These are phyloP conservation scores for Suillus discolor DNA, from an alignment of 768 basidiomycete species.

Conservation along the genomic window DNA sequence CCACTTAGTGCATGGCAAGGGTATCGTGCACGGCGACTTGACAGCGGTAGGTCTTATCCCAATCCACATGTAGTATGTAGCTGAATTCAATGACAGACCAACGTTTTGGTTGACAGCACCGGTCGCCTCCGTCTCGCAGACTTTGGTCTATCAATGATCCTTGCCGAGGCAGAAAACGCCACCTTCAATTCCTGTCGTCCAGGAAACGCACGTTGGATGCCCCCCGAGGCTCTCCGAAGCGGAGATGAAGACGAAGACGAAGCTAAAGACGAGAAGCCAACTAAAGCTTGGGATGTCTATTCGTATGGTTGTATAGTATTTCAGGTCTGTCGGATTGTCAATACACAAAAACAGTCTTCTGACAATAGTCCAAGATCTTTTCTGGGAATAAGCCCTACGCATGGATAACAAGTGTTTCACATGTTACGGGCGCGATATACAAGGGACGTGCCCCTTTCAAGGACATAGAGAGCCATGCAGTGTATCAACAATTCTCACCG, in stretches of 20 bases:
- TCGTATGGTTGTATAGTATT: background rate
- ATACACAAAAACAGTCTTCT: background rate
- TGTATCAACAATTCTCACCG: background rate
- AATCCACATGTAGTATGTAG: background rate
- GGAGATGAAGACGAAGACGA: background rate
- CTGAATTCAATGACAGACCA: slow-evolving; percentile 26
- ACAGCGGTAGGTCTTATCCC: slow-evolving; percentile 37
- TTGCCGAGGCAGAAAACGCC: slow-evolving; percentile 33
- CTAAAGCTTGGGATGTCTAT: slow-evolving; percentile 13
- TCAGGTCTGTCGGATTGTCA: background rate
- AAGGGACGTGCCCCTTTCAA: background rate
- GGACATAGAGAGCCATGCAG: background rate
- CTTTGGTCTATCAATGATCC: slow-evolving; percentile 37
- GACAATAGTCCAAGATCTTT: slow-evolving; percentile 23
- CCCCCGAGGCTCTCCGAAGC: slow-evolving; percentile 17
- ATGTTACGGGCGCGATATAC: slow-evolving; percentile 11
- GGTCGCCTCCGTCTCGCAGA: slow-evolving; percentile 37
- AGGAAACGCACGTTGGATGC: slow-evolving; percentile 17
- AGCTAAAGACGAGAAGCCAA: slow-evolving; percentile 12
- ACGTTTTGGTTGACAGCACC: slow-evolving; percentile 37
- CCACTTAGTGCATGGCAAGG: slow-evolving; percentile 12
- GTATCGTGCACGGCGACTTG: slow-evolving; percentile 49
- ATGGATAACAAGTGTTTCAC: slow-evolving; percentile 8
- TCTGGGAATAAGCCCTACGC: slow-evolving; percentile 26
- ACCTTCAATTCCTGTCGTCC: slow-evolving; percentile 15